Percentiles rank a stretch among this genome's conserved stretches.
Evolutionary conservation across 495 filamentous ascomycete genomes (phyloP).

Genomic region (Talaromyces wortmannii): DNA sequence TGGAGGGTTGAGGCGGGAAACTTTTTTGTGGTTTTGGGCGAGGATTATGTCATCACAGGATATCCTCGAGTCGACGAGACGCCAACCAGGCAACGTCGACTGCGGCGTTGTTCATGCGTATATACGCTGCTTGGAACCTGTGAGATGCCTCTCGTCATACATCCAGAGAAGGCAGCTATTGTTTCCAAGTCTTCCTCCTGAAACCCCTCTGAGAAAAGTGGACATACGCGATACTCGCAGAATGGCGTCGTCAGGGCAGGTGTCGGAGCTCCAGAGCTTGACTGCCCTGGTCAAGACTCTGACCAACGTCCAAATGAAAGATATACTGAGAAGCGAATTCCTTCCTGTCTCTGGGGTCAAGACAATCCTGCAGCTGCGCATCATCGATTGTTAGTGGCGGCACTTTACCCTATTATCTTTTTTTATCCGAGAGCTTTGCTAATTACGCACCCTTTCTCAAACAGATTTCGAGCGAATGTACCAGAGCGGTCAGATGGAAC

Average conservation of each 20-base stretch:
- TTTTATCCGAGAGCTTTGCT: not conserved
- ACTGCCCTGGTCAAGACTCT: constrained; percentile 47
- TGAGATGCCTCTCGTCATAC: not conserved
- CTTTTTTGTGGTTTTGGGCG: not conserved
- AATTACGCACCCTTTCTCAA: constrained; percentile 5
- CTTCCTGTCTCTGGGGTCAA: constrained; percentile 76
- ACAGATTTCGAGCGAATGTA: constrained; percentile 30
- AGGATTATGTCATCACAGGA: not conserved
- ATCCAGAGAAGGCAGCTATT: not conserved
- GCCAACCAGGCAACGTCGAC: no score
- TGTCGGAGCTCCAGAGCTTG: constrained; percentile 29
- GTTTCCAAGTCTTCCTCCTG: not conserved
- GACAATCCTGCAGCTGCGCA: constrained; percentile 65
- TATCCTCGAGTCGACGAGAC: not conserved
- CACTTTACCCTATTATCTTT: not conserved
- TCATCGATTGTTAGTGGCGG: constrained; percentile 63
- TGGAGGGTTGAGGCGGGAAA: not conserved
- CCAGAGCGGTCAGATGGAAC: constrained; percentile 22
- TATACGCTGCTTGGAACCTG: not conserved
- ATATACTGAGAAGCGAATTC: constrained; percentile 62
- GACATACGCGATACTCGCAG: not conserved
- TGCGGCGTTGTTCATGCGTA: no score
- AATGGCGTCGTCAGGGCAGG: constrained; percentile 42
- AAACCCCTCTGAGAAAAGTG: not conserved
- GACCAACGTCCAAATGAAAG: constrained; percentile 66